Evolutionary conservation across 2,329 filamentous ascomycete genomes (phyloP), one percentile per base, ranked within the genome.

Genomic region (Tolypocladium paradoxum): DNA sequence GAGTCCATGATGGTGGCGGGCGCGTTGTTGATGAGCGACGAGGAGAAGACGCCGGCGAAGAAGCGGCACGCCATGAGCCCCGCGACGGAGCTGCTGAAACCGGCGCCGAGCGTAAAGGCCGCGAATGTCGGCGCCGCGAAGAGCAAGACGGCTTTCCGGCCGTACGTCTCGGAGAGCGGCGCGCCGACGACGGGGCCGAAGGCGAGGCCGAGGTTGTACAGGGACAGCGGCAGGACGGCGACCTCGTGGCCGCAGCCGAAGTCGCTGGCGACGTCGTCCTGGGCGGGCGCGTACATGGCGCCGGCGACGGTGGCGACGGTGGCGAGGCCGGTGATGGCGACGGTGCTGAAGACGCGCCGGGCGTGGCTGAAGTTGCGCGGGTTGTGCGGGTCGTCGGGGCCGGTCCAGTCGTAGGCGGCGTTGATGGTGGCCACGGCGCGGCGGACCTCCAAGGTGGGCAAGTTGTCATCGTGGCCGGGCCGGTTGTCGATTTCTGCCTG

Each of bases 281-380:
- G 60, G 18, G 61, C 61, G 20, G 62, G 62, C 2, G 61, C 61
- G 50, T 64, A 4, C 82, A 62, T 59, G 49, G 62, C 56, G 34
- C 61, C 62, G 14, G 58, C 60, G 38, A 62, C 53, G 8, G 59
- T 63, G 16, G 55, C 61, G 29, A 62, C 83, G 52, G 87, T 84
- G 33, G 85, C 82, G 63, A 88, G 87, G 60, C 84, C 86, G 6
- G 84, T 87, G 20, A 79, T 61, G 1, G 88, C 85, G 0, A 93
- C 87, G 22, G 88, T 93, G 63, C 81, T 84, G 61, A 83, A 86
- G 84, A 87, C 88, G 68, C 90, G 90, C 66, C 74, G 82, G 1
- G 69, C 70, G 64, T 87, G 87, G 37, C 78, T 80, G 84, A 87
- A 92, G 69, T 91, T 91, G 74, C 90, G 90, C 0, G 88, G 88